Conservation (phyloP, 371 early-diverging fungal species). For the Circinella minor region DNA sequence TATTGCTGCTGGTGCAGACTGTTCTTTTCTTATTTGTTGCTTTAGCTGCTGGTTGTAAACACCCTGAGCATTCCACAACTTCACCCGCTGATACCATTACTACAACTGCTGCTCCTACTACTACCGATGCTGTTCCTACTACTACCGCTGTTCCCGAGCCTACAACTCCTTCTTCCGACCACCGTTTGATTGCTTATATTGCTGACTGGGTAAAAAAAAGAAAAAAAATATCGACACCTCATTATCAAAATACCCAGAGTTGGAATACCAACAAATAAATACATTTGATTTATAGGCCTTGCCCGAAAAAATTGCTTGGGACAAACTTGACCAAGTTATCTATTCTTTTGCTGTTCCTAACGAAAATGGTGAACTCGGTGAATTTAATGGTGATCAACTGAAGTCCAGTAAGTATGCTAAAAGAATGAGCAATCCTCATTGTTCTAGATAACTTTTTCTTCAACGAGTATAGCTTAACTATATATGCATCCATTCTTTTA, state of each 20-base stretch:
- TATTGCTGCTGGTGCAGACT: constrained; percentile 8
- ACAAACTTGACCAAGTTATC: constrained; percentile 42
- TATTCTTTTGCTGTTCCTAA: constrained; percentile 48
- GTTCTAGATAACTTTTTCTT: too few species aligned
- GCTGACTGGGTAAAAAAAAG: constrained; percentile 39
- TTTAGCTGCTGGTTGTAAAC: background rate
- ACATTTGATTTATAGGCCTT: constrained; percentile 18
- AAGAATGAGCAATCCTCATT: too few species aligned
- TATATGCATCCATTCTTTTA: constrained; percentile 4
- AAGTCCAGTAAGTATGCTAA: constrained; percentile 21
- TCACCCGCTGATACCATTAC: background rate
- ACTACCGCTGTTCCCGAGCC: background rate
- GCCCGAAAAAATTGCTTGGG: constrained; percentile 39
- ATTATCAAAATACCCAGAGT: too few species aligned
- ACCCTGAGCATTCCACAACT: background rate
- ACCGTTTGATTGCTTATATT: constrained; percentile 34
- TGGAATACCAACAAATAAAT: background rate
- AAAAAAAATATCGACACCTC: background rate
- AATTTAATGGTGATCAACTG: constrained; percentile 25
- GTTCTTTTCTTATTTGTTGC: constrained; percentile 1
- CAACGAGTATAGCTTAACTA: background rate
- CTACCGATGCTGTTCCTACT: background rate
- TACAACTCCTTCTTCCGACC: background rate
- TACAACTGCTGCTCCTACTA: background rate
- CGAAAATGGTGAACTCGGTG: constrained; percentile 28